Base-by-base conservation (phyloP, 768 basidiomycete genomes). In the Lyophyllum decastes region DNA sequence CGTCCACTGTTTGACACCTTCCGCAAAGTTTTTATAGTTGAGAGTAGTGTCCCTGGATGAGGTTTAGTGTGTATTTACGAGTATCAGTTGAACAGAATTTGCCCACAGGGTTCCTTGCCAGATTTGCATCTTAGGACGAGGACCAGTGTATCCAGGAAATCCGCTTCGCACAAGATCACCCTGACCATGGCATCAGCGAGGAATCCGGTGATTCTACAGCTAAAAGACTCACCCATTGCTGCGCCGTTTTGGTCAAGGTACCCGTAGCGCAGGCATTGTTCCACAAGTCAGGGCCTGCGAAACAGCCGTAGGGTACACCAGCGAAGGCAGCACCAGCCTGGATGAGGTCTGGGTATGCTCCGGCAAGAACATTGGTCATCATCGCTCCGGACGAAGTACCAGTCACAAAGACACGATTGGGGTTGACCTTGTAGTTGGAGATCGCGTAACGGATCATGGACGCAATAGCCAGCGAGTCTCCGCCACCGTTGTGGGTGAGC, bases 281-380 rank as follows among this genome's bases (percentile, higher is more conserved):
- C 82, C 83, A 84, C 46, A 73, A 62, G 54, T 73, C 70, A 14
- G 81, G 61, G 5, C 78, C 80, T 21, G 74, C 77, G 68, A 84
- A 84, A 71, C 83, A 84, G 6, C 74, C 82, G 58, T 76, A 82
- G 8, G 83, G 76, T 30, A 84, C 83, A 49, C 83, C 82, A 34
- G 82, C 79, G 66, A 77, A 80, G 19, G 74, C 77, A 26, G 78
- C 60, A 22, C 78, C 82, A 14, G 81, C 84, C 35, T 61, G 57
- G 72, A 83, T 81, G 43, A 86, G 65, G 54, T 85, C 79, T 14
- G 83, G 83, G 70, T 84, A 83, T 14, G 80, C 77, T 33, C 81
- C 83, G 45, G 72, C 70, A 43, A 84, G 71, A 22, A 84, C 82
- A 62, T 79, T 81, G 54, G 83, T 84, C 83, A 84, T 85, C 84